Evolutionary conservation across 192 early-diverging fungal genomes (phyloP).

Genomic region (Rhizoclosmatium sp.): DNA sequence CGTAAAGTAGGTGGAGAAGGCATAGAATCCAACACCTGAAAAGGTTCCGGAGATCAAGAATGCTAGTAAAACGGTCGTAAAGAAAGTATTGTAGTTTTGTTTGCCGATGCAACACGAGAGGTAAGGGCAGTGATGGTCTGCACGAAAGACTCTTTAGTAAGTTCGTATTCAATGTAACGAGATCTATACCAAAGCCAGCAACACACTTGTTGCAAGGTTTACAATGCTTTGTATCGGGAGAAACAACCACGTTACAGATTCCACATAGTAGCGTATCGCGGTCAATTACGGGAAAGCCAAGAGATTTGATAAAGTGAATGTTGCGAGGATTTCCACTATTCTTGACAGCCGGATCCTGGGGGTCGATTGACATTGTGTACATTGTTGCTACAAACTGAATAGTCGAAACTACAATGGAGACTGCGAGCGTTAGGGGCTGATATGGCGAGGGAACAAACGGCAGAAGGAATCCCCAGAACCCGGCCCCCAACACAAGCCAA

Average conservation of each 20-base stretch:
- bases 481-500: constrained; percentile 42
- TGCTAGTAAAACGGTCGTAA: constrained; percentile 38
- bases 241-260: constrained; percentile 57
- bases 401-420: constrained; percentile 19
- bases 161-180: not conserved
- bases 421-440: constrained; percentile 22
- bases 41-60: constrained; percentile 21
- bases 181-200: constrained; percentile 35
- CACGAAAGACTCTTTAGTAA: not conserved
- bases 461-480: constrained; percentile 47
- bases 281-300: constrained; percentile 60
- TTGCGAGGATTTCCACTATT: constrained; percentile 46
- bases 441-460: constrained; percentile 24
- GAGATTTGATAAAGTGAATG: constrained; percentile 52
- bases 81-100: constrained; percentile 52
- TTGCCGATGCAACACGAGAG: constrained; percentile 57
- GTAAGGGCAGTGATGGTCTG: constrained; percentile 61
- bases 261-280: constrained; percentile 50
- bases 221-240: constrained; percentile 55
- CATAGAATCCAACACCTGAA: constrained; percentile 33
- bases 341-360: constrained; percentile 47
- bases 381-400: constrained; percentile 37
- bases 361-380: constrained; percentile 51
- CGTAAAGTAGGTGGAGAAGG: constrained; percentile 47
- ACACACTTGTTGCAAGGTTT: constrained; percentile 66